Evolutionary conservation across 2,329 filamentous ascomycete genomes (phyloP).

Genomic region (Colletotrichum liaoningense): DNA sequence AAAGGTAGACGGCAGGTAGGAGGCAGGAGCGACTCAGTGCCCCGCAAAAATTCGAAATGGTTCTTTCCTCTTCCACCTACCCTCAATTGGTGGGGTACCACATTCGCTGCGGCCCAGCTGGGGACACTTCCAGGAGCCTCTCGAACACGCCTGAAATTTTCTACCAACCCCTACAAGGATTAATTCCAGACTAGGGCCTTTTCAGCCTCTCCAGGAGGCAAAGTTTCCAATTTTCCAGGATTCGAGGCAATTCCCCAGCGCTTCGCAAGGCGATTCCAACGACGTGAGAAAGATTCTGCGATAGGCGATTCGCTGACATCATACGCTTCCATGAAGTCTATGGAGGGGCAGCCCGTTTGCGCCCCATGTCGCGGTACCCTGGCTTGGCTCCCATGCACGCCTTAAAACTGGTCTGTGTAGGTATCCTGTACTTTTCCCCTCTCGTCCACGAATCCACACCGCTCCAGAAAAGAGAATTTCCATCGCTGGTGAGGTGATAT

Average conservation of each 20-base stretch:
- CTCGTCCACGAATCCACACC: conserved; percentile 12
- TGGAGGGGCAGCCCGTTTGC: conserved; percentile 18
- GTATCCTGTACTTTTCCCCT: conserved; percentile 25
- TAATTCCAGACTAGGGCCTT: conserved; percentile 1
- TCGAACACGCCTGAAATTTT: conserved; percentile 22
- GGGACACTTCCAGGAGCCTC: conserved; percentile 18
- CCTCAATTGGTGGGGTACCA: conserved; percentile 33
- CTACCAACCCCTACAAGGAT: conserved; percentile 20
- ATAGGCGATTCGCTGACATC: conserved; percentile 28
- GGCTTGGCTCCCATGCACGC: not conserved
- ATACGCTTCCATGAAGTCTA: conserved; percentile 28
- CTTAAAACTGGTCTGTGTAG: conserved; percentile 1
- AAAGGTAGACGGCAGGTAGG: conserved; percentile 19
- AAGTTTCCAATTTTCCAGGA: conserved; percentile 21
- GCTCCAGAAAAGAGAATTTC: conserved; percentile 25
- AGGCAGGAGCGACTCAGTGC: conserved; percentile 32
- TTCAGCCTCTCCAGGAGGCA: conserved; percentile 20
- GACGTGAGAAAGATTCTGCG: conserved; percentile 11
- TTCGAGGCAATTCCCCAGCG: not conserved
- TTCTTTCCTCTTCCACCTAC: conserved; percentile 34
- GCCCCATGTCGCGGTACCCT: conserved; percentile 19
- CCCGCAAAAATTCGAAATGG: conserved; percentile 34
- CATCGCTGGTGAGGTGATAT: conserved; percentile 18
- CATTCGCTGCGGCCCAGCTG: conserved; percentile 19
- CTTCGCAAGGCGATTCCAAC: conserved; percentile 7